phyloP scores from a whole-genome alignment of 192 early-diverging fungal genomes.

The Anaeromyces robustus region DNA sequence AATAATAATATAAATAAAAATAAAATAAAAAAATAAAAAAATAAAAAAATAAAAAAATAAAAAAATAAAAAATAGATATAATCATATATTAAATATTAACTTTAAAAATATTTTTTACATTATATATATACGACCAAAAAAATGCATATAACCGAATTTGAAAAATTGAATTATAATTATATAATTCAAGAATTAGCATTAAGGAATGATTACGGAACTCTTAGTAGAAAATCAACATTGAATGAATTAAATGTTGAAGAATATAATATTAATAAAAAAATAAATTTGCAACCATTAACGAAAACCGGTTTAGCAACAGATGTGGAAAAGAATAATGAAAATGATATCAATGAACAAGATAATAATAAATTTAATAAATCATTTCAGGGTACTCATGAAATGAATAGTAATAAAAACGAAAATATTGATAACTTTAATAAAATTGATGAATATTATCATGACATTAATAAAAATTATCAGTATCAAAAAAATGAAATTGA shows the following conservation, averaged over 20 bases:
- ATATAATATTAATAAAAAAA: neutral
- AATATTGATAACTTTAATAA: neutral
- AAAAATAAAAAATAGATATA: too few relatives aligned
- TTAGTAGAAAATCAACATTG: neutral
- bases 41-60: too few relatives aligned
- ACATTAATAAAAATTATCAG: neutral
- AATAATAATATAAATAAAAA: too few relatives aligned
- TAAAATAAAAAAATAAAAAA: too few relatives aligned
- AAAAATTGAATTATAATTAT: neutral
- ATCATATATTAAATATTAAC: too few relatives aligned
- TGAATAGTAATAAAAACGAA: neutral
- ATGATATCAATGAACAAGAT: neutral
- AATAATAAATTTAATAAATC: neutral
- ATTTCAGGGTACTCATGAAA: neutral
- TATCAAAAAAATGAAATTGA: neutral
- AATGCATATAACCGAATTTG: neutral
- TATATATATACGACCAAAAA: neutral
- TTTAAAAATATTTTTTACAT: too few relatives aligned
- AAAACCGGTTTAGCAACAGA: neutral
- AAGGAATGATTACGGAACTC: neutral
- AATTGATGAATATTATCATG: neutral
- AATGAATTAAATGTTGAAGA: neutral
- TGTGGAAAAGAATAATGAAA: neutral
- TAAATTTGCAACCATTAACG: neutral
- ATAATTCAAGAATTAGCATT: neutral